Conservation (phyloP, 2,329 filamentous ascomycete genomes). For the Torrubiella hemipterigena region DNA sequence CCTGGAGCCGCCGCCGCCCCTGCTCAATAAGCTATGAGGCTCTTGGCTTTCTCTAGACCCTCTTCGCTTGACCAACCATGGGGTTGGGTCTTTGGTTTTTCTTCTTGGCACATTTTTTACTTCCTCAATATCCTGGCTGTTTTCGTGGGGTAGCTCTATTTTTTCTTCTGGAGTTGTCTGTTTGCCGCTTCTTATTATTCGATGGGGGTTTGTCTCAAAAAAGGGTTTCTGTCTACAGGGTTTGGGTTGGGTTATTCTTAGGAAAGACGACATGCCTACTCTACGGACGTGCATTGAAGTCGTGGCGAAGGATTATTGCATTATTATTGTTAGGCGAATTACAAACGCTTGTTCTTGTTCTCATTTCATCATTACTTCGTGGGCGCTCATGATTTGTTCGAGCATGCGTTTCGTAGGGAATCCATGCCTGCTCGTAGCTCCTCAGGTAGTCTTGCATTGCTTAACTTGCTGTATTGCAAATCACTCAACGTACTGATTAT, state of each 20-base stretch:
- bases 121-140: no score
- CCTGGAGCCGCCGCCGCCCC: not conserved
- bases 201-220: no score
- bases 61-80: slow-evolving; percentile 1
- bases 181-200: slow-evolving; percentile 6
- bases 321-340: no score
- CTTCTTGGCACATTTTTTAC: slow-evolving; percentile 10
- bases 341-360: slow-evolving; percentile 4
- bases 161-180: slow-evolving; percentile 6
- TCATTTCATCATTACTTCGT: no score
- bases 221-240: no score
- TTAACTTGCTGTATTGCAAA: slow-evolving; percentile 66
- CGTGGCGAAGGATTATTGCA: no score
- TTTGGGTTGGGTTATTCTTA: no score
- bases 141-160: slow-evolving; percentile 5
- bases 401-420: slow-evolving; percentile 45
- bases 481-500: slow-evolving; percentile 68
- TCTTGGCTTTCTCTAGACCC: slow-evolving; percentile 2
- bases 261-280: no score
- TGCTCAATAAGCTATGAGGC: slow-evolving; percentile 4
- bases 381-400: slow-evolving; percentile 25
- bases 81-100: slow-evolving; percentile 3
- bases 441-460: slow-evolving; percentile 48
- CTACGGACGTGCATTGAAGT: no score
- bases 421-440: slow-evolving; percentile 58